Evolutionary conservation across 345 rosid species (phyloP).

Genomic region (Lepidium aucheri): DNA sequence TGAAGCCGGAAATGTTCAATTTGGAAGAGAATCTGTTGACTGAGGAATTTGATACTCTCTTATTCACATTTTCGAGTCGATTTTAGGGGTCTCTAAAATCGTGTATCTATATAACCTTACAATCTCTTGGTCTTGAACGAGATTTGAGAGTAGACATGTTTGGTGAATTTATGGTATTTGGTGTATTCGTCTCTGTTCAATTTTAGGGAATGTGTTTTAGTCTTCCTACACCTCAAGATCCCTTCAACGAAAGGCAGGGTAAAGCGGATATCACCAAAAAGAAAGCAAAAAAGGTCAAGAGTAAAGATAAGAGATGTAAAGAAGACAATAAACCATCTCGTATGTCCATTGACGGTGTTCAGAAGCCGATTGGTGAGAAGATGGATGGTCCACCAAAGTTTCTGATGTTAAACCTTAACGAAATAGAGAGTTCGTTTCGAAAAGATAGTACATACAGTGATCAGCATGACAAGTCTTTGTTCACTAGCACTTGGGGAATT

Average conservation of each 20-base stretch:
- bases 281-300: conserved; percentile 26
- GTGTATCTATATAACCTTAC: background rate
- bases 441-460: conserved; percentile 24
- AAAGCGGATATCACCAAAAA: conserved; percentile 29
- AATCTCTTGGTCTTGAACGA: background rate
- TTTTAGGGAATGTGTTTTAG: conserved; percentile 90
- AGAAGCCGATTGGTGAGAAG: conserved; percentile 18
- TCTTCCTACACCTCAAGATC: conserved; percentile 74
- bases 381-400: conserved; percentile 49
- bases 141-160: background rate
- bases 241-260: conserved; percentile 56
- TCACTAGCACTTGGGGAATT: conserved; percentile 63
- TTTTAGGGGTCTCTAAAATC: background rate
- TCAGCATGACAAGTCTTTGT: conserved; percentile 35
- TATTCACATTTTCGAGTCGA: background rate
- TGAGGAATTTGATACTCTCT: background rate
- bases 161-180: background rate
- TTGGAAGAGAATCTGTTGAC: no score
- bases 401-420: conserved; percentile 48
- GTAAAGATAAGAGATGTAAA: background rate
- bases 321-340: conserved; percentile 16
- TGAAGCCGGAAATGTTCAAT: background rate
- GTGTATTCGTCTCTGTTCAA: background rate
- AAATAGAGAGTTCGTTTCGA: conserved; percentile 45
- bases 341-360: conserved; percentile 10